A percentile compares a stretch with the other conserved stretches of the same genome.
Evolutionary conservation across 495 filamentous ascomycete genomes (phyloP).

Genomic region (Talaromyces borbonicus): DNA sequence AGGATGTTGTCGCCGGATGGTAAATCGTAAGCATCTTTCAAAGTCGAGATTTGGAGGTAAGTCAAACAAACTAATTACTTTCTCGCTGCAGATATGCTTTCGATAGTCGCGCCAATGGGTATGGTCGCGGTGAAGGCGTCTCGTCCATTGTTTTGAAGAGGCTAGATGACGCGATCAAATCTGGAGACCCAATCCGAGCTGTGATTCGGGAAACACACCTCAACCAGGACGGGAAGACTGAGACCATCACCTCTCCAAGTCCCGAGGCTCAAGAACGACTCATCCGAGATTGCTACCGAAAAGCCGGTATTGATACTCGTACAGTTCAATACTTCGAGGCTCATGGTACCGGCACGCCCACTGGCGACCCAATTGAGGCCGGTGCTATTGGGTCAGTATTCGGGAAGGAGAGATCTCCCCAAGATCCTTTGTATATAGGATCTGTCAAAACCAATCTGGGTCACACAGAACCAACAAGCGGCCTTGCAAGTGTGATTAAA

Average conservation of each 20-base stretch:
- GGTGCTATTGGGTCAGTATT: conserved; percentile 23
- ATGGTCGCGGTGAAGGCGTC: conserved; percentile 49
- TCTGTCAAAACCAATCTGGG: conserved; percentile 44
- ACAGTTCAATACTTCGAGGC: conserved; percentile 37
- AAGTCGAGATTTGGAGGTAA: too few relatives aligned
- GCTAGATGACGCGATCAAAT: conserved; percentile 41
- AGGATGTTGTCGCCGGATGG: too few relatives aligned
- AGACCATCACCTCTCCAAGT: conserved; percentile 31
- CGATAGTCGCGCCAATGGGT: conserved; percentile 23
- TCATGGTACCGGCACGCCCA: conserved; percentile 38
- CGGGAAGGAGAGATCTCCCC: conserved; percentile 6
- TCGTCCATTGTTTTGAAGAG: conserved; percentile 49
- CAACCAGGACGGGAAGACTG: conserved; percentile 25
- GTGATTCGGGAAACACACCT: conserved; percentile 43
- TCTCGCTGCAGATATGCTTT: not conserved
- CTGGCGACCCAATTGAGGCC: conserved; percentile 5
- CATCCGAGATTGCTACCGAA: conserved; percentile 23
- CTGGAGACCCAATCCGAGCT: conserved; percentile 50
- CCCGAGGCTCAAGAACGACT: conserved; percentile 30
- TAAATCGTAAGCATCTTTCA: not conserved
- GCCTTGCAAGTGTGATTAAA: conserved; percentile 48
- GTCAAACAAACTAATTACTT: too few relatives aligned
- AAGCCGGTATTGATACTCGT: conserved; percentile 28
- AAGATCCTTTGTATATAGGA: conserved; percentile 15
- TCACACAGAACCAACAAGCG: conserved; percentile 42